phyloP scores from a whole-genome alignment of 2,329 filamentous ascomycete species.

The Emmonsiellopsis sp. region DNA sequence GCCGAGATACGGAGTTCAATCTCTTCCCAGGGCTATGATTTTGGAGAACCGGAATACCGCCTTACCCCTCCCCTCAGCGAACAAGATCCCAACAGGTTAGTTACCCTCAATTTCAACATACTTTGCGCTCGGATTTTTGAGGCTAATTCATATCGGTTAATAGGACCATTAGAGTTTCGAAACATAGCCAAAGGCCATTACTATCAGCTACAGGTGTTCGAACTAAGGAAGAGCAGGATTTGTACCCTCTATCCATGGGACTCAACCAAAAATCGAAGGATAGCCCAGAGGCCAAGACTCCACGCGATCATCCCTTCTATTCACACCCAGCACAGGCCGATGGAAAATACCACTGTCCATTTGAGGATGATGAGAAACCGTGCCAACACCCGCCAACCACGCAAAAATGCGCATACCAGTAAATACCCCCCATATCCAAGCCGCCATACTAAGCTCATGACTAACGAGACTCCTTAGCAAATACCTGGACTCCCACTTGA shows the following conservation, averaged over 20 bases:
- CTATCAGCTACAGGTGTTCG: conserved; percentile 25
- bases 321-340: conserved; percentile 44
- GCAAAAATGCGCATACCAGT: conserved; percentile 99
- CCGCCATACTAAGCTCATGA: conserved; percentile 10
- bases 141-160: conserved; percentile 5
- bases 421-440: conserved; percentile 38
- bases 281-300: conserved; percentile 27
- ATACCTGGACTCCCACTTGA: conserved; percentile 92
- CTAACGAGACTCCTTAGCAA: conserved; percentile 53
- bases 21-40: conserved; percentile 26
- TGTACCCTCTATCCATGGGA: conserved; percentile 27
- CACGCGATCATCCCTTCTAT: conserved; percentile 35
- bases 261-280: conserved; percentile 30
- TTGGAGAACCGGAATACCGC: conserved; percentile 32
- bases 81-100: conserved; percentile 35
- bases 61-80: conserved; percentile 30
- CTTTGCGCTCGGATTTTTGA: conserved; percentile 3
- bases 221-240: conserved; percentile 29
- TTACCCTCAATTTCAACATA: not conserved
- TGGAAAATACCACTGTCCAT: conserved; percentile 90
- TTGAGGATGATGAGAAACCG: conserved; percentile 55
- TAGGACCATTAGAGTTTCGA: conserved; percentile 33
- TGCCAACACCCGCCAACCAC: conserved; percentile 91
- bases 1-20: conserved; percentile 28
- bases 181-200: conserved; percentile 28